A percentile compares a stretch with the other conserved stretches of the same genome.
These are phyloP conservation scores for Trypanosoma platydactyli DNA, from an alignment of 208 protist genomes.

Conservation along the genomic window DNA sequence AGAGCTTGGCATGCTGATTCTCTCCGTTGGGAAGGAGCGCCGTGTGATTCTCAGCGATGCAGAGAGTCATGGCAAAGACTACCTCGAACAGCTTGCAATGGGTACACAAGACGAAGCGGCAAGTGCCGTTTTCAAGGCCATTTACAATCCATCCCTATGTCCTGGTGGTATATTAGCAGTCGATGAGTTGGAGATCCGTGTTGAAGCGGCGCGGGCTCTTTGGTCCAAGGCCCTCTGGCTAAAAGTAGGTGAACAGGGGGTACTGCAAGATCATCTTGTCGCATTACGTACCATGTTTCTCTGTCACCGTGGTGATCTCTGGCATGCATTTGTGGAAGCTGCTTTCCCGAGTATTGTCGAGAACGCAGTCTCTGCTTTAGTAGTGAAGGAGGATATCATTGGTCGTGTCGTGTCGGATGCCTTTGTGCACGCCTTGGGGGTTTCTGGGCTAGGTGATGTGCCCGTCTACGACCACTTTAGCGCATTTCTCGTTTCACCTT, in stretches of 20 bases:
- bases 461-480: slow-evolving; percentile 30
- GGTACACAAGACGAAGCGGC: slow-evolving; percentile 78
- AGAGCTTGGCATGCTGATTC: slow-evolving; percentile 64
- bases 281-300: slow-evolving; percentile 73
- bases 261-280: slow-evolving; percentile 42
- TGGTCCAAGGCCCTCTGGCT: slow-evolving; percentile 82
- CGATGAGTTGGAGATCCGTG: slow-evolving; percentile 68
- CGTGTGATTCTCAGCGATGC: slow-evolving; percentile 54
- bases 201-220: slow-evolving; percentile 61
- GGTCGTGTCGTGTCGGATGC: slow-evolving; percentile 34
- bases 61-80: slow-evolving; percentile 41
- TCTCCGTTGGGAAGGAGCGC: slow-evolving; percentile 70
- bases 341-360: slow-evolving; percentile 35
- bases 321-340: slow-evolving; percentile 72
- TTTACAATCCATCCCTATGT: slow-evolving; percentile 72
- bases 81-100: slow-evolving; percentile 71
- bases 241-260: slow-evolving; percentile 40
- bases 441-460: slow-evolving; percentile 34
- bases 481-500: slow-evolving; percentile 23
- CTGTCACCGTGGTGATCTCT: slow-evolving; percentile 83
- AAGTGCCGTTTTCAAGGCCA: slow-evolving; percentile 66
- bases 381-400: slow-evolving; percentile 17
- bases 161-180: slow-evolving; percentile 49
- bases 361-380: slow-evolving; percentile 15
- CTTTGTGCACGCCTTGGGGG: slow-evolving; percentile 35